Conservation (phyloP, 495 filamentous ascomycete species). For the Penicillium nucicola region DNA sequence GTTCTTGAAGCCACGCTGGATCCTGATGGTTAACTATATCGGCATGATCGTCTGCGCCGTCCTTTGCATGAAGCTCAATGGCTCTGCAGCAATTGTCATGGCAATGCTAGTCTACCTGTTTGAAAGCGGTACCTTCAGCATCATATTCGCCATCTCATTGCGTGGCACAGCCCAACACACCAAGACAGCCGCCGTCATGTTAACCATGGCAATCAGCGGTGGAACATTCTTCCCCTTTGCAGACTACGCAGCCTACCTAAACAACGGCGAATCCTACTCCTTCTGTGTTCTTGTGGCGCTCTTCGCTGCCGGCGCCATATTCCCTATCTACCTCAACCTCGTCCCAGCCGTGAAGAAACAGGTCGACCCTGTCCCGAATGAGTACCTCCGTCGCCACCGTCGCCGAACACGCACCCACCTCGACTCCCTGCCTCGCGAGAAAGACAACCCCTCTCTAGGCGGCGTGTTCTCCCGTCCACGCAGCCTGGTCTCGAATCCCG, state of each 20-base stretch:
- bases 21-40: conserved; percentile 55
- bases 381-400: conserved; percentile 38
- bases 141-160: conserved; percentile 58
- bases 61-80: conserved; percentile 52
- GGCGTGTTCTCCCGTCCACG: conserved; percentile 40
- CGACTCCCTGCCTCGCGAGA: conserved; percentile 26
- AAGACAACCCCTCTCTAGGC: conserved; percentile 31
- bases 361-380: conserved; percentile 54
- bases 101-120: conserved; percentile 58
- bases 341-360: conserved; percentile 56
- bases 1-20: conserved; percentile 59
- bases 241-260: conserved; percentile 42
- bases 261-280: conserved; percentile 42
- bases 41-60: conserved; percentile 54
- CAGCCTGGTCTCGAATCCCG: conserved; percentile 30
- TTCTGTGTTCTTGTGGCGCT: conserved; percentile 57
- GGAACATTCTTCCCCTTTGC: conserved; percentile 57
- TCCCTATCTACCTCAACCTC: conserved; percentile 59
- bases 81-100: conserved; percentile 45
- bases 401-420: conserved; percentile 19
- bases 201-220: conserved; percentile 56
- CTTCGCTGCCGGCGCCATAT: conserved; percentile 53
- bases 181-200: conserved; percentile 52
- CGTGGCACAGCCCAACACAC: conserved; percentile 60
- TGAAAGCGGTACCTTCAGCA: conserved; percentile 59